Base-by-base conservation (phyloP, 306 rosid genomes). In the Casuarina equisetifolia region DNA sequence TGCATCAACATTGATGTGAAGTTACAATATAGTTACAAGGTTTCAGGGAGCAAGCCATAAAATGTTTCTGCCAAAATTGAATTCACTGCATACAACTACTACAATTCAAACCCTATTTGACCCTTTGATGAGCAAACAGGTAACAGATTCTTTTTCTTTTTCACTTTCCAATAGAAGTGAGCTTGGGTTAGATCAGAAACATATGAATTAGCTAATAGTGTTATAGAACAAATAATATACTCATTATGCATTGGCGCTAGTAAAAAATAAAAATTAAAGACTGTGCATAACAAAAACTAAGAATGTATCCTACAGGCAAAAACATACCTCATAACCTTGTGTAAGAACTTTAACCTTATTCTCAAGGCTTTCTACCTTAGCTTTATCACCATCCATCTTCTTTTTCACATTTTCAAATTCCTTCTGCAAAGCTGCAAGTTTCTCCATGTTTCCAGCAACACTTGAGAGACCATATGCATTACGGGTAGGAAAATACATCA, bases 251-350 rank as follows among this genome's bases (percentile, higher is more conserved):
- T 48, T 63, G 50, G 49, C 50, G 10, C 50, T 44, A 42, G 25
- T 67, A 74, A 32, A 9, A 4, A 59, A 32, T 48, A 8, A 83
- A 54, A 53, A 25, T 25, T 25, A 25, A 49, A 9, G 11, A 72
- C 9, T 3, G 50, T 76, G 40, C 63, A 73, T 19, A 75, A 75
- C 70, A 74, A 63, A 59, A 35, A 54, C 17, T 54, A 67, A 39
- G 78, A 25, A 61, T 45, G 52, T 32, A 48, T 39, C 51, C 58
- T 42, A 73, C 32, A 74, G 76, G 53, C 54, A 71, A 57, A 40
- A 74, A 17, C 86, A 84, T 89, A 91, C 98, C 98, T 94, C 98
- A 78, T 91, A 91, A 75, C 98, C 98, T 76, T 94, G 92, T 0
- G 96, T 94, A 74, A 91, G 91, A 51, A 89, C 84, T 69, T 85